Percentiles rank a stretch among this genome's conserved stretches.
These are phyloP conservation scores for Cutaneotrichosporon daszewskae DNA, from an alignment of 1,284 basidiomycete genomes.

Conservation along the genomic window DNA sequence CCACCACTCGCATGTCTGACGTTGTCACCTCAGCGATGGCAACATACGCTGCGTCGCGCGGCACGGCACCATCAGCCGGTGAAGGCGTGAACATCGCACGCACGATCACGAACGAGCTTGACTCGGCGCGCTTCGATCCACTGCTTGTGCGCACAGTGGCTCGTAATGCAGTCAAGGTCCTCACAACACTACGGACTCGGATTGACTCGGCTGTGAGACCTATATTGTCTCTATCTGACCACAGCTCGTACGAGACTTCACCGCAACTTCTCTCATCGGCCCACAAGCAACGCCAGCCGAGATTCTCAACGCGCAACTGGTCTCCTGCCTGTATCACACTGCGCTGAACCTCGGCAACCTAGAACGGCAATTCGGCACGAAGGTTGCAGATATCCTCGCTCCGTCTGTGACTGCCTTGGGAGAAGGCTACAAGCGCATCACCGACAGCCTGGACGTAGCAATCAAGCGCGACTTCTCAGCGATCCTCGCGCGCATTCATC, in stretches of 20 bases:
- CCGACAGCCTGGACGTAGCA: constrained; percentile 64
- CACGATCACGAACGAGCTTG: constrained; percentile 78
- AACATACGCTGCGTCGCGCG: constrained; percentile 54
- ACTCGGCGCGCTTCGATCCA: constrained; percentile 88
- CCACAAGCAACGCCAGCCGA: constrained; percentile 73
- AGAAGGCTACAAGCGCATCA: constrained; percentile 57
- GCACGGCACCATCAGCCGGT: constrained; percentile 63
- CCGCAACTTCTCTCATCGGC: constrained; percentile 67
- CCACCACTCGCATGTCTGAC: constrained; percentile 72
- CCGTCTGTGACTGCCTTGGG: constrained; percentile 60
- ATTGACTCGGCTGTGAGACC: constrained; percentile 65
- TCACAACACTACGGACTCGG: constrained; percentile 61
- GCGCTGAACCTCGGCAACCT: constrained; percentile 65
- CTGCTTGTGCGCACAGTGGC: constrained; percentile 72
- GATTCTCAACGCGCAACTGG: constrained; percentile 65
- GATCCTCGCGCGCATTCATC: constrained; percentile 73
- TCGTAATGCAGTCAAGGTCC: constrained; percentile 59
- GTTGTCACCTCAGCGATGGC: constrained; percentile 65
- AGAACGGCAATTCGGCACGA: constrained; percentile 63
- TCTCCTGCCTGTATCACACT: constrained; percentile 71
- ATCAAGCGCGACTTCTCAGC: constrained; percentile 71
- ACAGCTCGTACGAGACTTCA: constrained; percentile 69
- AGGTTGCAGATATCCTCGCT: constrained; percentile 57
- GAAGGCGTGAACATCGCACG: constrained; percentile 74
- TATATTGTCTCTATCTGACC: constrained; percentile 13